These are phyloP conservation scores for Ophiostoma sp. DNA, from an alignment of 2,329 filamentous ascomycete genomes.

Conservation along the genomic window DNA sequence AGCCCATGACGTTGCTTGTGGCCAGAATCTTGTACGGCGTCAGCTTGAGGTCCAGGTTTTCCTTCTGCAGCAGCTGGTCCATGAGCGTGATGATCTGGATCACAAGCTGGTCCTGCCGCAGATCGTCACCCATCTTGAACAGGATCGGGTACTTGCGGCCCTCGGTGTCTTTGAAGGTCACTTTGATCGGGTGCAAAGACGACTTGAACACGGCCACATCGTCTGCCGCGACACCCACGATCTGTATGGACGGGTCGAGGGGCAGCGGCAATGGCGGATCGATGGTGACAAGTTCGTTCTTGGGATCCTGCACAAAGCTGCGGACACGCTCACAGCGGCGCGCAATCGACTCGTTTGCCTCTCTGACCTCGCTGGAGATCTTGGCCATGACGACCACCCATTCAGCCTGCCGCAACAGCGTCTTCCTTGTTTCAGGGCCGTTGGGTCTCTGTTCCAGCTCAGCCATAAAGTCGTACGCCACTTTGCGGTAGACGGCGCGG, in stretches of 20 bases:
- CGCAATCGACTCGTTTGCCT: conserved; percentile 68
- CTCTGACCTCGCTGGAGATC: conserved; percentile 82
- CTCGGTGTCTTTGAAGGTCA: conserved; percentile 77
- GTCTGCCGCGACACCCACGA: conserved; percentile 68
- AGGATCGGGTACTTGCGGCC: conserved; percentile 82
- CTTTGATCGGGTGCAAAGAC: conserved; percentile 81
- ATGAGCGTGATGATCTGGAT: conserved; percentile 97
- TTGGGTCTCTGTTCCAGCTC: conserved; percentile 68
- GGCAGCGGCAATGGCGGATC: conserved; percentile 84
- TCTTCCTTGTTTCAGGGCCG: conserved; percentile 68
- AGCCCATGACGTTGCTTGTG: conserved; percentile 81
- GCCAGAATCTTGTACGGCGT: conserved; percentile 95
- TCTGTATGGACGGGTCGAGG: conserved; percentile 73
- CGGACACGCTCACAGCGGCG: conserved; percentile 82
- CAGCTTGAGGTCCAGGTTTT: conserved; percentile 91
- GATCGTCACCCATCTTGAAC: conserved; percentile 95
- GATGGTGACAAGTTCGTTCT: conserved; percentile 78
- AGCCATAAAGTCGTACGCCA: conserved; percentile 94
- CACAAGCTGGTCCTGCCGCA: conserved; percentile 93
- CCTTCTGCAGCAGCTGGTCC: conserved; percentile 91
- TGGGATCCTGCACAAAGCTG: conserved; percentile 76
- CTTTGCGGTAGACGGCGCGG: conserved; percentile 81
- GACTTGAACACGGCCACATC: conserved; percentile 94
- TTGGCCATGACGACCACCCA: conserved; percentile 80
- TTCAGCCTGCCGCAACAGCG: conserved; percentile 79